phyloP scores from a whole-genome alignment of 2,329 filamentous ascomycete species.

The Neopestalotiopsis clavispora region DNA sequence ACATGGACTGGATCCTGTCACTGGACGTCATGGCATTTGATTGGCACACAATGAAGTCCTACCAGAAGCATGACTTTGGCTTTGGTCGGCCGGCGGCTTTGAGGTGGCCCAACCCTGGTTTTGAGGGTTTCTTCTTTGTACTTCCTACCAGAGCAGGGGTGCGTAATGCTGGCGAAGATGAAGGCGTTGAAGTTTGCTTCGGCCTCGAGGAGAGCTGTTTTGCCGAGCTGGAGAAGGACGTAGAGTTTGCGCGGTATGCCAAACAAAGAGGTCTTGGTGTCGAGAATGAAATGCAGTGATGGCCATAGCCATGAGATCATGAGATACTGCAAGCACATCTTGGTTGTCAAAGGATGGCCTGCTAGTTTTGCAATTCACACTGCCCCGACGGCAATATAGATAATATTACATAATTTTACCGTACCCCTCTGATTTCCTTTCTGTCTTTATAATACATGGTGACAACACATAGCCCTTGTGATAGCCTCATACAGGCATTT shows the following conservation, averaged over 20 bases:
- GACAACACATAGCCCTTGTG: too few species aligned
- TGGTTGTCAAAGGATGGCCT: too few species aligned
- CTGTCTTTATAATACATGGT: too few species aligned
- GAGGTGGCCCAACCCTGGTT: conserved; percentile 14
- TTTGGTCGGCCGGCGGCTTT: conserved; percentile 11
- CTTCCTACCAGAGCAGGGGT: conserved; percentile 5
- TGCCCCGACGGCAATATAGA: too few species aligned
- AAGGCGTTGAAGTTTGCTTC: conserved; percentile 13
- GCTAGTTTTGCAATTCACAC: too few species aligned
- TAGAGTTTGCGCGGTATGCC: conserved; percentile 11
- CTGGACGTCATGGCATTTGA: conserved; percentile 17
- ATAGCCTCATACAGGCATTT: too few species aligned
- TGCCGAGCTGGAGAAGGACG: conserved; percentile 11
- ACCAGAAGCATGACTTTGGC: conserved; percentile 13
- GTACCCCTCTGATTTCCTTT: too few species aligned
- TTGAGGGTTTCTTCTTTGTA: conserved; percentile 16
- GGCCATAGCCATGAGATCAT: too few species aligned
- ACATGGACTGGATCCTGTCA: conserved; percentile 14
- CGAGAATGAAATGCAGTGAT: neutral
- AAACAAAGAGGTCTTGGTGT: conserved; percentile 12
- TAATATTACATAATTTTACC: too few species aligned
- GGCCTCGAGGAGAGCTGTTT: conserved; percentile 14
- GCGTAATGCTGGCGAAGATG: conserved; percentile 9
- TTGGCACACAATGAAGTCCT: conserved; percentile 18
- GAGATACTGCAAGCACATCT: too few species aligned